Percentiles rank a stretch among this genome's conserved stretches.
Evolutionary conservation across 805 yeast species (phyloP).

Genomic region (Candida nanaspora): DNA sequence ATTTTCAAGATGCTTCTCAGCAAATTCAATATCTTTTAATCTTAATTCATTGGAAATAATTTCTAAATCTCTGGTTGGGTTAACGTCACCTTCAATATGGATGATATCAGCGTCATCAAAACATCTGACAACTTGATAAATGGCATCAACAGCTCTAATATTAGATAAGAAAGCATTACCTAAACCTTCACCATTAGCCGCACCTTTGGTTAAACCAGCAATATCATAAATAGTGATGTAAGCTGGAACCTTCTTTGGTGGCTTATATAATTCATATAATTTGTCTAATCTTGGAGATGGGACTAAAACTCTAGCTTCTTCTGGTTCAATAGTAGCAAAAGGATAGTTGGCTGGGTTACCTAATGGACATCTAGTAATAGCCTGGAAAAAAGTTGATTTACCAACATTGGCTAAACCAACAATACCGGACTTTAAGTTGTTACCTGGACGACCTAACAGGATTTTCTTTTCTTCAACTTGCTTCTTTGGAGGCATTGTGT

Average conservation of each 20-base stretch:
- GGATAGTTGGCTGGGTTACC: constrained; percentile 99
- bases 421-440: constrained; percentile 59
- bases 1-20: constrained; percentile 49
- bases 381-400: constrained; percentile 95
- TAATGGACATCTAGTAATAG: constrained; percentile 84
- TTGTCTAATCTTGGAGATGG: constrained; percentile 85
- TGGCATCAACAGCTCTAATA: constrained; percentile 96
- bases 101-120: constrained; percentile 97
- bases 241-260: constrained; percentile 87
- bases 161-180: constrained; percentile 97
- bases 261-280: constrained; percentile 65
- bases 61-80: constrained; percentile 91
- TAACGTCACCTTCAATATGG: constrained; percentile 94
- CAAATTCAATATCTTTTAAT: constrained; percentile 94
- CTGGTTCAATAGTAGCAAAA: constrained; percentile 96
- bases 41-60: constrained; percentile 88
- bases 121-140: constrained; percentile 95
- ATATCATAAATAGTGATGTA: constrained; percentile 90
- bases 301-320: constrained; percentile 92
- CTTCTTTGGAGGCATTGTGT: constrained; percentile 32
- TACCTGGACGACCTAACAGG: constrained; percentile 33
- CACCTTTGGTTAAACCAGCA: constrained; percentile 97
- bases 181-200: constrained; percentile 93
- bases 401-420: constrained; percentile 96
- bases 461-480: constrained; percentile 31